A percentile compares a stretch with the other conserved stretches of the same genome.
Conservation (phyloP, 2,329 filamentous ascomycete species). For the Neopestalotiopsis rosae region DNA sequence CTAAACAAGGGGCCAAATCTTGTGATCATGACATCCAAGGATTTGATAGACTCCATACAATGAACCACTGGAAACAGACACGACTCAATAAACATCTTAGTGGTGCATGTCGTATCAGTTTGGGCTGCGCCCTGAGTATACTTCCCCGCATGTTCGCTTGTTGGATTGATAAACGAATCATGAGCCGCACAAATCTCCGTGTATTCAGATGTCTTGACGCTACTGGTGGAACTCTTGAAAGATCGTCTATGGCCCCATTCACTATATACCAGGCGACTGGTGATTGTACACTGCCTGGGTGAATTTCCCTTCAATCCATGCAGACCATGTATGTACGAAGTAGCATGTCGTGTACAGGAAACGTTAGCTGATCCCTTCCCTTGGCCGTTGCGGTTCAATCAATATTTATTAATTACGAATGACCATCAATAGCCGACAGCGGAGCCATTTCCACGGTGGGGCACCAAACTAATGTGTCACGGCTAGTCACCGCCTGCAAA, state of each 20-base stretch:
- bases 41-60: too few species aligned
- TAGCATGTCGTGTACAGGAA: not conserved
- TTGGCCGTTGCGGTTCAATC: not conserved
- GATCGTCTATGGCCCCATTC: not conserved
- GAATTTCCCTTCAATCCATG: not conserved
- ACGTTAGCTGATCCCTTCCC: not conserved
- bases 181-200: conserved; percentile 4
- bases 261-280: not conserved
- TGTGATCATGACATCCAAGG: too few species aligned
- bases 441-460: not conserved
- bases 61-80: too few species aligned
- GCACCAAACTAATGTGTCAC: conserved; percentile 15
- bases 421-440: conserved; percentile 7
- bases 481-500: conserved; percentile 13
- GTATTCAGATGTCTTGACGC: not conserved
- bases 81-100: too few species aligned
- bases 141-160: not conserved
- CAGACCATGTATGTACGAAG: too few species aligned
- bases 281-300: not conserved
- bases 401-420: not conserved
- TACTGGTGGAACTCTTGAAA: not conserved
- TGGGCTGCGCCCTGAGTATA: not conserved
- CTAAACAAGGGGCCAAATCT: too few species aligned
- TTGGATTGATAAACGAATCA: not conserved
- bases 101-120: not conserved